A percentile compares a stretch with the other conserved stretches of the same genome.
Conservation (phyloP, 495 filamentous ascomycete species). For the Collariella sp. region DNA sequence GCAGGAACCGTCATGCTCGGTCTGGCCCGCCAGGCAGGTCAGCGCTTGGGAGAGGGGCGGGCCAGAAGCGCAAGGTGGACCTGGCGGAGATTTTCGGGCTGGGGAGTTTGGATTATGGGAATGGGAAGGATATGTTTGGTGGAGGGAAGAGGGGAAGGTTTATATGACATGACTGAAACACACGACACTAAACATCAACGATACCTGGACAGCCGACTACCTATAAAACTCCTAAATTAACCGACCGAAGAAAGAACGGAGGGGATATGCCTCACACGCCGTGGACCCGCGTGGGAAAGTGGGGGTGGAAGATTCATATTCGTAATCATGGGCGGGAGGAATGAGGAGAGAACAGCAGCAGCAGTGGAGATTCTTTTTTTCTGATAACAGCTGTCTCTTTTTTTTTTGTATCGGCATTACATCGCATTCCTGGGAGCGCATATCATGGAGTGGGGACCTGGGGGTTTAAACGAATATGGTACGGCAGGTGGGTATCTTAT, state of each 20-base stretch:
- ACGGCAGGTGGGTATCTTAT: background rate
- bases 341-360: no score
- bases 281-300: no score
- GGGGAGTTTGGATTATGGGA: slow-evolving; percentile 51
- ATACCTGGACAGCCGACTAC: no score
- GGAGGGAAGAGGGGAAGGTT: slow-evolving; percentile 62
- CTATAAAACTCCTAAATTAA: no score
- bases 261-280: no score
- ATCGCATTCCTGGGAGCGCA: slow-evolving; percentile 17
- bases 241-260: no score
- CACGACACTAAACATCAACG: no score
- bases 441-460: slow-evolving; percentile 3
- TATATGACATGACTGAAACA: slow-evolving; percentile 41
- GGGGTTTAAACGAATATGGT: background rate
- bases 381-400: no score
- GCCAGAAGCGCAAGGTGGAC: slow-evolving; percentile 70
- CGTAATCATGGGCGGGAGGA: slow-evolving; percentile 2
- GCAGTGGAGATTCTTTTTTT: no score
- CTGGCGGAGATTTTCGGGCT: slow-evolving; percentile 78
- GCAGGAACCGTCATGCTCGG: slow-evolving; percentile 31
- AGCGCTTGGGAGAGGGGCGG: slow-evolving; percentile 49
- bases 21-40: slow-evolving; percentile 33
- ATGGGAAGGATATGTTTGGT: slow-evolving; percentile 52
- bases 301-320: background rate
- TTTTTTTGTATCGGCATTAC: background rate